Conservation (phyloP, 306 rosid genomes). For the Erythrophleum fordii region DNA sequence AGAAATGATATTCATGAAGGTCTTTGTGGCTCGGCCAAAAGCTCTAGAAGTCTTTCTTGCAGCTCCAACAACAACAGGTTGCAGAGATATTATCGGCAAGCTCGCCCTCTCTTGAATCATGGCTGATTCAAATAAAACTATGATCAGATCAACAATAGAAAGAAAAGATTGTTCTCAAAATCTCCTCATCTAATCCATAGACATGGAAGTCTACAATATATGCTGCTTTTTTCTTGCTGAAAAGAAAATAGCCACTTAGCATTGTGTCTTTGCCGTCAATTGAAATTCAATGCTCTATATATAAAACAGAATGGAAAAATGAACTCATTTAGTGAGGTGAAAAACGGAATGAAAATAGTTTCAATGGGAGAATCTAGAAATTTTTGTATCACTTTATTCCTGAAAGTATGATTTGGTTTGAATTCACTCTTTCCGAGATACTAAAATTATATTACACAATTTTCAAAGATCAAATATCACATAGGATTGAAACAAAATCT, state of each 20-base stretch:
- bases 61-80: slow-evolving; percentile 85
- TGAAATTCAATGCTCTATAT: neutral
- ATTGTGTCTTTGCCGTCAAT: neutral
- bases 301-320: too few species aligned
- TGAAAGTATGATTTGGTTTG: too few species aligned
- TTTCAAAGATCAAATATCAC: too few species aligned
- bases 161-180: slow-evolving; percentile 4
- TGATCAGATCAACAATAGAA: slow-evolving; percentile 33
- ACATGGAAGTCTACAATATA: neutral
- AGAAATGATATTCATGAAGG: slow-evolving; percentile 69
- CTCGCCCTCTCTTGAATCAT: slow-evolving; percentile 94
- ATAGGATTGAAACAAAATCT: neutral
- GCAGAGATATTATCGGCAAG: slow-evolving; percentile 80
- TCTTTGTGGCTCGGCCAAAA: slow-evolving; percentile 81
- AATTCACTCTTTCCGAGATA: too few species aligned
- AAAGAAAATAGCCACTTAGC: neutral
- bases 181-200: neutral
- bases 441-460: too few species aligned
- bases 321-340: neutral
- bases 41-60: slow-evolving; percentile 91
- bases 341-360: slow-evolving; percentile 11
- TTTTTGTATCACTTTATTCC: neutral
- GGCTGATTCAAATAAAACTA: slow-evolving; percentile 56
- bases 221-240: neutral
- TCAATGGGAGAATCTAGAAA: neutral